phyloP scores from a whole-genome alignment of 768 basidiomycete species.

The Boletus sensibilis region DNA sequence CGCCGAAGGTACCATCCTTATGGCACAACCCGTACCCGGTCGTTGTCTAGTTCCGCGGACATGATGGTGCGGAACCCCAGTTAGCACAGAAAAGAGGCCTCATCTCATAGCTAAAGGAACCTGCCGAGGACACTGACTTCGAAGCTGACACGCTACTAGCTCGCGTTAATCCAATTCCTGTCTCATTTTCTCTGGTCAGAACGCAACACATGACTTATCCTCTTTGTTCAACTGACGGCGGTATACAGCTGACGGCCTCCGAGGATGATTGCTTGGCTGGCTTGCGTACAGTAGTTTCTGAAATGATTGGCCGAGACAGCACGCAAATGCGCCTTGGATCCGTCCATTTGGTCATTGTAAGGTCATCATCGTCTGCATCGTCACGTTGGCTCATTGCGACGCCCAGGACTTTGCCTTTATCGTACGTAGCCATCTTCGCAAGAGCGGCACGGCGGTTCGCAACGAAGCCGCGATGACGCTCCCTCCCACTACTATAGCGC shows the following conservation, averaged over 20 bases:
- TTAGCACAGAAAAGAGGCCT: not conserved
- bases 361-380: not conserved
- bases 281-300: conserved; percentile 20
- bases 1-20: conserved; percentile 25
- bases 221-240: conserved; percentile 6
- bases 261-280: conserved; percentile 23
- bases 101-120: conserved; percentile 14
- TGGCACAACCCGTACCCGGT: not conserved
- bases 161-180: not conserved
- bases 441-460: not conserved
- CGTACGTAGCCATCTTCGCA: conserved; percentile 13
- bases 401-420: conserved; percentile 25
- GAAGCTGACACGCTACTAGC: not conserved
- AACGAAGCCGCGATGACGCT: not conserved
- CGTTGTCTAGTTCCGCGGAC: not conserved
- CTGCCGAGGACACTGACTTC: conserved; percentile 8
- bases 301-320: conserved; percentile 19
- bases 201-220: not conserved
- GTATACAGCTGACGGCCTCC: conserved; percentile 3
- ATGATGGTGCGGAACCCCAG: conserved; percentile 9
- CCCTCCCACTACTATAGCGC: not conserved
- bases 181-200: conserved; percentile 18
- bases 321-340: conserved; percentile 11
- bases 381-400: conserved; percentile 2
- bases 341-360: conserved; percentile 24